Conservation (phyloP, 305 asterid genomes). For the Fraxinus xanthoxyloides region DNA sequence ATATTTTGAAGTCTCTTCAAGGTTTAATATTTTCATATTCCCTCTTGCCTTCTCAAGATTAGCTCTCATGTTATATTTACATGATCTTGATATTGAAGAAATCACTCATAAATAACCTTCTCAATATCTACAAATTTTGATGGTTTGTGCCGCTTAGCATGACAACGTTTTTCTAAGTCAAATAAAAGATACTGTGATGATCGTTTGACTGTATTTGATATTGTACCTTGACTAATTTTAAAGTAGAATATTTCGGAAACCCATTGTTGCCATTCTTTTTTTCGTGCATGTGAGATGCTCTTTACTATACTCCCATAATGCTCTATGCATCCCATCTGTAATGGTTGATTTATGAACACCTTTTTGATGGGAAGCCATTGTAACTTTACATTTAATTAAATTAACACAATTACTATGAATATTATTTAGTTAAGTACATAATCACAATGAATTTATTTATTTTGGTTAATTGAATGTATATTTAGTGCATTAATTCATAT, state of each 20-base stretch:
- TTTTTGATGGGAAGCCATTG: not conserved
- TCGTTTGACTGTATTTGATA: not conserved
- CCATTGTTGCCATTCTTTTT: not conserved
- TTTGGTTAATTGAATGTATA: not conserved
- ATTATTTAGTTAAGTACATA: no score
- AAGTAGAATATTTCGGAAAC: not conserved
- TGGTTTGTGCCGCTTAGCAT: not conserved
- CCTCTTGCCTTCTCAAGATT: not conserved
- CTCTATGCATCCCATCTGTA: not conserved
- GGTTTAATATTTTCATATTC: not conserved
- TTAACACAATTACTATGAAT: not conserved
- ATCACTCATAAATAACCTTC: not conserved
- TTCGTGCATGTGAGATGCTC: not conserved
- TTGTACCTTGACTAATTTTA: not conserved
- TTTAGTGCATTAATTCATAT: not conserved
- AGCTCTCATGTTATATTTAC: not conserved
- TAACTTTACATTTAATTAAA: no score
- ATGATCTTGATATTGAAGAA: not conserved
- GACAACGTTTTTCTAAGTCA: not conserved
- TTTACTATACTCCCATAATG: not conserved
- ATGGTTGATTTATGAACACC: not conserved
- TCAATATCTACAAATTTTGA: not conserved
- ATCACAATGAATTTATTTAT: no score
- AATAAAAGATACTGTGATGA: not conserved
- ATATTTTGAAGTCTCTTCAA: not conserved